Evolutionary conservation across 73 alveolate species (phyloP).

Genomic region (Uronychia setigera): DNA sequence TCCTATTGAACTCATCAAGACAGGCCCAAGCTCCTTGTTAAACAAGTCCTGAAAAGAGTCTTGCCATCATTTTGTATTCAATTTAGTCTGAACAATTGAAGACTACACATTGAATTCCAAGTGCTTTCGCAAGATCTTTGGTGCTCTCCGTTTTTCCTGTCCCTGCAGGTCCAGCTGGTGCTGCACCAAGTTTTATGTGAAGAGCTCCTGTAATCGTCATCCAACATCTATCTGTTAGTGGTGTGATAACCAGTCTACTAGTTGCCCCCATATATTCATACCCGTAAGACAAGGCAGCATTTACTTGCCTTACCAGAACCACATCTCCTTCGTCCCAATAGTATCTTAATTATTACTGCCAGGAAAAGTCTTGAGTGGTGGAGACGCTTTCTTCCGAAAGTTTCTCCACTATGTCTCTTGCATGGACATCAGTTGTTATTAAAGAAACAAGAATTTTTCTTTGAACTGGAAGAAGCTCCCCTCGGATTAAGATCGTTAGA

Average conservation of each 20-base stretch:
- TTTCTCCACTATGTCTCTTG: slow-evolving; percentile 78
- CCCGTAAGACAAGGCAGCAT: slow-evolving; percentile 92
- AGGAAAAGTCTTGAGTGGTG: slow-evolving; percentile 70
- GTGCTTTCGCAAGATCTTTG: slow-evolving; percentile 98
- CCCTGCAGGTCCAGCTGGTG: slow-evolving; percentile 99
- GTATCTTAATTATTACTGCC: slow-evolving; percentile 90
- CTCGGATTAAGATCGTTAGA: slow-evolving; percentile 85
- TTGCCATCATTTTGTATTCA: slow-evolving; percentile 94
- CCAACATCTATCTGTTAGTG: slow-evolving; percentile 97
- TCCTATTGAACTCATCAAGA: slow-evolving; percentile 97
- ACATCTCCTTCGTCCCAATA: slow-evolving; percentile 90
- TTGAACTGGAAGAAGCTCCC: slow-evolving; percentile 75
- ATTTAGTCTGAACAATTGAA: slow-evolving; percentile 98
- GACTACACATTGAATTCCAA: slow-evolving; percentile 99
- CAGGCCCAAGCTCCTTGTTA: slow-evolving; percentile 97
- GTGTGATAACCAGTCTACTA: slow-evolving; percentile 95
- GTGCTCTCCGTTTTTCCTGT: slow-evolving; percentile 99
- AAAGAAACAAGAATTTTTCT: slow-evolving; percentile 92
- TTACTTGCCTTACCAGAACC: slow-evolving; percentile 75
- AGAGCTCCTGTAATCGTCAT: slow-evolving; percentile 98
- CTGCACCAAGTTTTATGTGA: slow-evolving; percentile 95
- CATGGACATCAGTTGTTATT: slow-evolving; percentile 96
- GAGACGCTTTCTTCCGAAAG: slow-evolving; percentile 48
- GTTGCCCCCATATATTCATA: slow-evolving; percentile 98
- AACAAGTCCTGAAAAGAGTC: slow-evolving; percentile 94